Evolutionary conservation across 2,329 filamentous ascomycete genomes (phyloP).

Genomic region (Clarireedia paspali): DNA sequence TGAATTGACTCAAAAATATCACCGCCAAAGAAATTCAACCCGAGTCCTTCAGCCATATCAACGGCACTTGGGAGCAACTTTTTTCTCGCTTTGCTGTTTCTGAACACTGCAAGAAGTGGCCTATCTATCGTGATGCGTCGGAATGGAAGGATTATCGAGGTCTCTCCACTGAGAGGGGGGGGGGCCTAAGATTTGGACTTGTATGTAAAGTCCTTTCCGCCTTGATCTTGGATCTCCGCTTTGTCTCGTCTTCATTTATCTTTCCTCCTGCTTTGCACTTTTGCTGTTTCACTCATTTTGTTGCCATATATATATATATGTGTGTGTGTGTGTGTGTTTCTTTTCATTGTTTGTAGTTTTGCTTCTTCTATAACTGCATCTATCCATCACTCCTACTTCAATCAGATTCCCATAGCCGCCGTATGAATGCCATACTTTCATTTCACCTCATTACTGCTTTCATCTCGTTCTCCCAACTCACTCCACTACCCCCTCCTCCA

Average conservation of each 20-base stretch:
- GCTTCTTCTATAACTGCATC: no score
- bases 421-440: no score
- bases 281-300: no score
- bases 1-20: neutral
- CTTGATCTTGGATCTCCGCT: neutral
- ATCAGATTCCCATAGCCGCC: no score
- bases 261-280: no score
- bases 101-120: neutral
- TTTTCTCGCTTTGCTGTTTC: neutral
- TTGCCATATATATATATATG: no score
- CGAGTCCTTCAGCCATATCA: neutral
- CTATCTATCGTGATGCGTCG: conserved; percentile 25
- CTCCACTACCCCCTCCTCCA: neutral
- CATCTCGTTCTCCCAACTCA: neutral
- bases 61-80: neutral
- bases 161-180: neutral
- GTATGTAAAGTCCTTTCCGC: neutral
- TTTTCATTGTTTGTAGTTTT: no score
- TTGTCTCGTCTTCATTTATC: neutral
- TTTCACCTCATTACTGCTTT: no score
- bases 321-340: no score
- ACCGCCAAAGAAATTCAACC: neutral
- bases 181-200: neutral
- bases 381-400: no score
- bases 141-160: conserved; percentile 40